phyloP scores from a whole-genome alignment of 495 filamentous ascomycete genomes.

The Talaromyces ruber region DNA sequence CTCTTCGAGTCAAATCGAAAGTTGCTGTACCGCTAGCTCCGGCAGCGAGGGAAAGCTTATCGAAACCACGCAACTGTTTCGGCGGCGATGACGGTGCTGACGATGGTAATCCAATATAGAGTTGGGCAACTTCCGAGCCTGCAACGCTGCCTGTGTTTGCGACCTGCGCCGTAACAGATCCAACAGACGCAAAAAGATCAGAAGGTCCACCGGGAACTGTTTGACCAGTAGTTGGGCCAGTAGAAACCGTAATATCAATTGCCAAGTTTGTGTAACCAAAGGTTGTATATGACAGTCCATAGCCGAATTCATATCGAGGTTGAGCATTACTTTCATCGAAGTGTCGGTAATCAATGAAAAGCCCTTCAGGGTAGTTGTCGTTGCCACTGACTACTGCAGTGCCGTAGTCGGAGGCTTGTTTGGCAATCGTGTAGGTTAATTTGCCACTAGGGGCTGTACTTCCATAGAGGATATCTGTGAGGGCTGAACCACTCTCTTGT shows the following conservation, averaged over 20 bases:
- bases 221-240: constrained; percentile 25
- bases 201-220: constrained; percentile 47
- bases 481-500: constrained; percentile 67
- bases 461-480: constrained; percentile 68
- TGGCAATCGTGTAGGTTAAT: constrained; percentile 75
- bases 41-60: constrained; percentile 41
- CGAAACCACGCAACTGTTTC: constrained; percentile 50
- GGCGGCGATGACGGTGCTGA: constrained; percentile 16
- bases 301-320: constrained; percentile 61
- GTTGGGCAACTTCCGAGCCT: constrained; percentile 52
- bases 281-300: constrained; percentile 57
- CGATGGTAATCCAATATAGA: constrained; percentile 53
- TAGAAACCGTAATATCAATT: constrained; percentile 19
- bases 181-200: constrained; percentile 50
- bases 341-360: constrained; percentile 60
- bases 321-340: constrained; percentile 54
- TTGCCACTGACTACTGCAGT: constrained; percentile 16
- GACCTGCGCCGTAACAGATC: constrained; percentile 33
- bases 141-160: constrained; percentile 42
- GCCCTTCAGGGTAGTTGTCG: constrained; percentile 49
- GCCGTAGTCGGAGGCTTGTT: constrained; percentile 52
- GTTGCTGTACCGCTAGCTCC: constrained; percentile 32
- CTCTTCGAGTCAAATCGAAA: constrained; percentile 51
- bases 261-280: constrained; percentile 44
- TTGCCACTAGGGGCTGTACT: constrained; percentile 70